Evolutionary conservation across 768 basidiomycete species (phyloP).

Genomic region (Rhizopogon sp.): DNA sequence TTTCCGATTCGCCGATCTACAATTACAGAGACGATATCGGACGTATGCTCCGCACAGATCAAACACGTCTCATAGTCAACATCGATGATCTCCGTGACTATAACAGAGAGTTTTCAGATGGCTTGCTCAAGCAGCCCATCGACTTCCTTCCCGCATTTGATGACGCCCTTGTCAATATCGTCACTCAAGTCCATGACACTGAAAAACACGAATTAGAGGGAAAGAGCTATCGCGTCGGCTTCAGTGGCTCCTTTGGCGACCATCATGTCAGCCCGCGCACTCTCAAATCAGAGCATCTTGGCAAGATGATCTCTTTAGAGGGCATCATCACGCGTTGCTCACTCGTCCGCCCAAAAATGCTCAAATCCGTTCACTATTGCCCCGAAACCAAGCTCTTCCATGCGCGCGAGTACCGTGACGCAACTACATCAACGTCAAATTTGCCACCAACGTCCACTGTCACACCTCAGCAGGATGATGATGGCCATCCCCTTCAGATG

Average conservation of each 20-base stretch:
- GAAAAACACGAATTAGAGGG: conserved; percentile 79
- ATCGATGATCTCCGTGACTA: conserved; percentile 94
- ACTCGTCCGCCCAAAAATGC: conserved; percentile 97
- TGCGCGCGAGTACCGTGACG: conserved; percentile 88
- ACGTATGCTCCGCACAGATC: conserved; percentile 75
- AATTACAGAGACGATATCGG: conserved; percentile 85
- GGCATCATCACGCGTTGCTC: conserved; percentile 98
- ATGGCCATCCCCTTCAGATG: conserved; percentile 80
- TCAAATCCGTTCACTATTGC: conserved; percentile 94
- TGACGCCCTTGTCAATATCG: conserved; percentile 68
- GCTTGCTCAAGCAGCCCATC: conserved; percentile 82
- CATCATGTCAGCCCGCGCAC: conserved; percentile 96
- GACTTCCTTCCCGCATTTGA: conserved; percentile 90
- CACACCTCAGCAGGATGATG: conserved; percentile 88
- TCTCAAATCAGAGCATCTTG: conserved; percentile 80
- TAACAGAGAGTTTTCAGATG: conserved; percentile 82
- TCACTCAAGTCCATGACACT: conserved; percentile 68
- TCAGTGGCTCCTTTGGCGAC: conserved; percentile 96
- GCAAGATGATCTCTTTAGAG: conserved; percentile 95
- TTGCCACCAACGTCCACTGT: conserved; percentile 82
- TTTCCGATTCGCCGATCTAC: conserved; percentile 58
- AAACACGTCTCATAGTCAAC: conserved; percentile 89
- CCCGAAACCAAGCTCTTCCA: conserved; percentile 83
- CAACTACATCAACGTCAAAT: conserved; percentile 80
- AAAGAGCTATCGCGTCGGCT: conserved; percentile 82